These are phyloP conservation scores for Nevesoporus exiguus DNA, from an alignment of 768 basidiomycete genomes.

Conservation along the genomic window DNA sequence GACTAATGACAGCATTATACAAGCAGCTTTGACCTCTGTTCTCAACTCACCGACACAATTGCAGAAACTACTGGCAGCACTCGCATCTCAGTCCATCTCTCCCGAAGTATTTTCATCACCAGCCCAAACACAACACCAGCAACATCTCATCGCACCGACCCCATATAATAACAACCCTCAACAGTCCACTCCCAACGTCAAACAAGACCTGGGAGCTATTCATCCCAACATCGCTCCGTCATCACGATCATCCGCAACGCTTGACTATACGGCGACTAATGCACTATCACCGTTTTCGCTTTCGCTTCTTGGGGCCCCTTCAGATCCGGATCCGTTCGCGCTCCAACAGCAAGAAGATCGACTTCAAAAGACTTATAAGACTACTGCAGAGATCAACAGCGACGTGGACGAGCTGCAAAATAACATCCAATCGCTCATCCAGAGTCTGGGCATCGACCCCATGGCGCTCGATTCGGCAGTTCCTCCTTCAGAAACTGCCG, in stretches of 20 bases:
- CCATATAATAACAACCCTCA: constrained; percentile 22
- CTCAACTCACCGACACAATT: constrained; percentile 50
- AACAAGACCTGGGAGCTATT: neutral
- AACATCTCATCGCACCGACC: constrained; percentile 29
- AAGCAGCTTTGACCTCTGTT: constrained; percentile 50
- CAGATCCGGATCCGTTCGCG: constrained; percentile 32
- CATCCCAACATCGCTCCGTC: constrained; percentile 10
- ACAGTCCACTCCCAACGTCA: constrained; percentile 2
- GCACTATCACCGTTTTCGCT: constrained; percentile 24
- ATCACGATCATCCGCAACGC: constrained; percentile 15
- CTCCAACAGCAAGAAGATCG: constrained; percentile 39
- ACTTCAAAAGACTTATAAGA: constrained; percentile 56
- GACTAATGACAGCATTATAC: constrained; percentile 47
- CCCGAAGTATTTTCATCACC: constrained; percentile 22
- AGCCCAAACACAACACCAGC: constrained; percentile 16
- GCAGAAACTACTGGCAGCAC: constrained; percentile 51
- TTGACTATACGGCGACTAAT: constrained; percentile 22
- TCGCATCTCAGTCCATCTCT: constrained; percentile 30
- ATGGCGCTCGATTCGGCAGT: constrained; percentile 15
- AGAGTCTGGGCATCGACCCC: constrained; percentile 66
- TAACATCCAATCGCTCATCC: constrained; percentile 68
- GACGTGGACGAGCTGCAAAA: constrained; percentile 69
- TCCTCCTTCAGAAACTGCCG: constrained; percentile 4
- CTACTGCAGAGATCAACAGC: constrained; percentile 60
- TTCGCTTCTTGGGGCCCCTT: constrained; percentile 22